These are phyloP conservation scores for Plasmodium cynomolgi DNA, from an alignment of 169 alveolate genomes.

Conservation along the genomic window DNA sequence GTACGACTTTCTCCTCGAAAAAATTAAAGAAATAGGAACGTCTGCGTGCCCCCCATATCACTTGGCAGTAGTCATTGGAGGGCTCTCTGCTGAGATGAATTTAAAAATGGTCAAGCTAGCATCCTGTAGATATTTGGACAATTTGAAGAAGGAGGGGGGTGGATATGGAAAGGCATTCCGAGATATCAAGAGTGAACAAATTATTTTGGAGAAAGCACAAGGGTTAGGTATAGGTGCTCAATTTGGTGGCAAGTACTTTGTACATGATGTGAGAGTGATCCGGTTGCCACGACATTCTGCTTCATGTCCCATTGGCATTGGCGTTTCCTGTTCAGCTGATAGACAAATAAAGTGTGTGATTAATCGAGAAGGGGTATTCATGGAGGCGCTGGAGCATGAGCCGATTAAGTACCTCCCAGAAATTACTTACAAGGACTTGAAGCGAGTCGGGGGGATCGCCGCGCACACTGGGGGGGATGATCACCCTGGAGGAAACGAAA, in stretches of 20 bases:
- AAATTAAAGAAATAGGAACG: slow-evolving; percentile 88
- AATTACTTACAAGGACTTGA: slow-evolving; percentile 29
- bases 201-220: slow-evolving; percentile 78
- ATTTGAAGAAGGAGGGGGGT: slow-evolving; percentile 86
- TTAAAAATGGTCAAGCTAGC: slow-evolving; percentile 91
- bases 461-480: not conserved
- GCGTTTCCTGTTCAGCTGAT: slow-evolving; percentile 94
- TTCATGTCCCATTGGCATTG: slow-evolving; percentile 91
- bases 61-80: slow-evolving; percentile 90
- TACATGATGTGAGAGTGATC: slow-evolving; percentile 92
- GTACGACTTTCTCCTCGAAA: slow-evolving; percentile 82
- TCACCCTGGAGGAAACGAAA: not conserved
- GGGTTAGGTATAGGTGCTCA: slow-evolving; percentile 93
- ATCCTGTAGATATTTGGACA: slow-evolving; percentile 87
- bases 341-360: slow-evolving; percentile 87
- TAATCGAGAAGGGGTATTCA: slow-evolving; percentile 85
- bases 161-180: slow-evolving; percentile 88
- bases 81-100: slow-evolving; percentile 91
- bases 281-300: slow-evolving; percentile 93
- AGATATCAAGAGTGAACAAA: slow-evolving; percentile 85
- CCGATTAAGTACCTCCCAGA: slow-evolving; percentile 87
- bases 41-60: slow-evolving; percentile 95
- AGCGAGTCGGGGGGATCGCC: slow-evolving; percentile 7
- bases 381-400: slow-evolving; percentile 89
- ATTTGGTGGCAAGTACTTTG: slow-evolving; percentile 92